Evolutionary conservation across 1,284 basidiomycete genomes (phyloP).

Genomic region (Amylostereum areolatum): DNA sequence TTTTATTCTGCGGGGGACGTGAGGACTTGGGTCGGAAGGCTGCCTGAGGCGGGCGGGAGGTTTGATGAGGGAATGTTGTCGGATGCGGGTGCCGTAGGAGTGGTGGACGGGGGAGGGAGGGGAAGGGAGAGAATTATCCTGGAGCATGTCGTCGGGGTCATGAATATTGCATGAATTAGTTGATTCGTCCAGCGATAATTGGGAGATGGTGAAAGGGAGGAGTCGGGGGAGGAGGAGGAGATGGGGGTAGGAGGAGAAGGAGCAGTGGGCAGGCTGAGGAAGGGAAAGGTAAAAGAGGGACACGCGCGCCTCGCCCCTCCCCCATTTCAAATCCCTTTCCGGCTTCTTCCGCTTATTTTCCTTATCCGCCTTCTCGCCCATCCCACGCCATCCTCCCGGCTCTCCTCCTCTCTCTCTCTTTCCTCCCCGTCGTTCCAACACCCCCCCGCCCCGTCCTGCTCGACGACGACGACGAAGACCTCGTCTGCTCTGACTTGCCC

Average conservation of each 20-base stretch:
- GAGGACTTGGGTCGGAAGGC: conserved; percentile 26
- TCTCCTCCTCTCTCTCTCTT: no score
- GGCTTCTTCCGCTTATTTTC: no score
- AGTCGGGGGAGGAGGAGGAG: conserved; percentile 17
- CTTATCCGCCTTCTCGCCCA: no score
- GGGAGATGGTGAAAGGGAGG: conserved; percentile 8
- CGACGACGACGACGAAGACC: no score
- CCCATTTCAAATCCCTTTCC: no score
- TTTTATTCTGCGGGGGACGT: conserved; percentile 30
- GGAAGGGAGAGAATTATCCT: conserved; percentile 15
- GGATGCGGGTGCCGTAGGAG: conserved; percentile 51
- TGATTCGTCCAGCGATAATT: conserved; percentile 36
- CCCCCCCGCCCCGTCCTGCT: no score
- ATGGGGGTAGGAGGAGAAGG: conserved; percentile 25
- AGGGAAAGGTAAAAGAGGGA: no score
- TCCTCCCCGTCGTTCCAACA: no score
- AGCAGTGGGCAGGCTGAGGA: conserved; percentile 15
- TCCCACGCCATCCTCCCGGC: no score
- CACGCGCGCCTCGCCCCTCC: no score
- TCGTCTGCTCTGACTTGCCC: no score
- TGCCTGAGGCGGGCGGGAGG: conserved; percentile 45
- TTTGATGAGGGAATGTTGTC: conserved; percentile 45
- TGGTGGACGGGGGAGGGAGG: conserved; percentile 21
- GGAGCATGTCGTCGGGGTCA: conserved; percentile 17
- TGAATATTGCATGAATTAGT: conserved; percentile 16